Base-by-base conservation (phyloP, 805 yeast genomes). In the Kodamaea fukazawae region DNA sequence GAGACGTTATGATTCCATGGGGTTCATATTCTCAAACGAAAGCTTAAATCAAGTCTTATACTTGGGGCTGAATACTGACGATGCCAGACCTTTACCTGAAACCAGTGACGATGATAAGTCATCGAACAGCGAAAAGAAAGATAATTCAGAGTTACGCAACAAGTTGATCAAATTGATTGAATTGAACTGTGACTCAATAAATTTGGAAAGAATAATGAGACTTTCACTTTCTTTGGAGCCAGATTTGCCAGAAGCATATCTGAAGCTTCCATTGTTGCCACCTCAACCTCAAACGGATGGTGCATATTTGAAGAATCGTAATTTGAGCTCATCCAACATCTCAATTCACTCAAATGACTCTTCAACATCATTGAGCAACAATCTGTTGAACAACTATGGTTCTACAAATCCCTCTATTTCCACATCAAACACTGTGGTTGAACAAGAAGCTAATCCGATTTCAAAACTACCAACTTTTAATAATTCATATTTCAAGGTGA, bases 221-320 rank as follows among this genome's bases (percentile, higher is more conserved):
- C 57, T 75, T 44, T 87, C 96, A 10, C 62, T 85, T 38, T 51
- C 56, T 0, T 63, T 73, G 29, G 96, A 91, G 51, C 84, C 90
- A 0, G 77, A 83, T 2, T 55, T 67, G 27, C 65, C 63, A 1
- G 75, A 70, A 41, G 54, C 56, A 4, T 69, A 68, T 41, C 43
- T 68, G 38, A 56, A 48, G 34, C 40, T 18, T 4, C 45, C 12
- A 29, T 14, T 17, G 34, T 17, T 13, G 6, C 15, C 20, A 29
- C 43, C 17, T 31, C 34, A 13, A 10, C 28, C 9, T 18, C 23
- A 8, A 40, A n/a, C 18, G 6, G 37, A 31, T 7, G 16, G 34
- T 11, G 45, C 43, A 11, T 30, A 38, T 37, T 35, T 28, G 25
- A 17, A 34, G 11, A 40, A 42, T 12, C 40, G 46, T 34, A 48